These are phyloP conservation scores for Talaromyces sp. DNA, from an alignment of 2,329 filamentous ascomycete species.

Conservation along the genomic window DNA sequence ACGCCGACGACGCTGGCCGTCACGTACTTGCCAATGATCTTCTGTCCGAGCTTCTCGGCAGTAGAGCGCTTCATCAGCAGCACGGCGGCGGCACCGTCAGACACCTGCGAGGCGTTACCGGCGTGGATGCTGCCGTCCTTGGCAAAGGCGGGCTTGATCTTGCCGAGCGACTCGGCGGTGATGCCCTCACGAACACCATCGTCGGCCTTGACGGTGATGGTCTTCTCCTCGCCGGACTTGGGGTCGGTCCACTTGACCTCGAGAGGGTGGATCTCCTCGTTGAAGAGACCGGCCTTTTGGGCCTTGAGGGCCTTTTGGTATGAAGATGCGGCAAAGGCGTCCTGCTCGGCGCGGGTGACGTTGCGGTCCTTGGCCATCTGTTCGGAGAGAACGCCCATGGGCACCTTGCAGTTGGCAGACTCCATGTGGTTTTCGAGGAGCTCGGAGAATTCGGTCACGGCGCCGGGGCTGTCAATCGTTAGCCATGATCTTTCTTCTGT, in stretches of 20 bases:
- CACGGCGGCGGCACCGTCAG: constrained; percentile 90
- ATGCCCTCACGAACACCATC: constrained; percentile 83
- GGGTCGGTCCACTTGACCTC: constrained; percentile 84
- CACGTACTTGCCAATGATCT: constrained; percentile 89
- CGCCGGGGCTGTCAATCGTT: constrained; percentile 55
- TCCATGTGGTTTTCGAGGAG: constrained; percentile 75
- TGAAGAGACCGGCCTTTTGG: constrained; percentile 82
- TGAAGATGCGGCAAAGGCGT: constrained; percentile 87
- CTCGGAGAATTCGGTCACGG: constrained; percentile 90
- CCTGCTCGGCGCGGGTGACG: constrained; percentile 68
- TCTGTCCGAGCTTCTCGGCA: constrained; percentile 80
- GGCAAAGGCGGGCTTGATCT: constrained; percentile 85
- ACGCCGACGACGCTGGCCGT: constrained; percentile 81
- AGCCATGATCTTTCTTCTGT: not conserved
- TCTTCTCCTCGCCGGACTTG: constrained; percentile 80
- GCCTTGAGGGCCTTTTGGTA: constrained; percentile 87
- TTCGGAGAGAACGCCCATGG: constrained; percentile 92
- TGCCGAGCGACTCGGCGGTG: constrained; percentile 79
- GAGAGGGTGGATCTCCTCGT: constrained; percentile 83
- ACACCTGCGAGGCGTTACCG: constrained; percentile 93
- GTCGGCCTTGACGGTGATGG: constrained; percentile 76
- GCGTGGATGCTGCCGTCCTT: constrained; percentile 93
- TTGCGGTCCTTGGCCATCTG: constrained; percentile 84
- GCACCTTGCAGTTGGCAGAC: constrained; percentile 92
- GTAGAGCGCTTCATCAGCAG: constrained; percentile 92